These are phyloP conservation scores for Phialophora macrospora DNA, from an alignment of 2,329 filamentous ascomycete genomes.

Conservation along the genomic window DNA sequence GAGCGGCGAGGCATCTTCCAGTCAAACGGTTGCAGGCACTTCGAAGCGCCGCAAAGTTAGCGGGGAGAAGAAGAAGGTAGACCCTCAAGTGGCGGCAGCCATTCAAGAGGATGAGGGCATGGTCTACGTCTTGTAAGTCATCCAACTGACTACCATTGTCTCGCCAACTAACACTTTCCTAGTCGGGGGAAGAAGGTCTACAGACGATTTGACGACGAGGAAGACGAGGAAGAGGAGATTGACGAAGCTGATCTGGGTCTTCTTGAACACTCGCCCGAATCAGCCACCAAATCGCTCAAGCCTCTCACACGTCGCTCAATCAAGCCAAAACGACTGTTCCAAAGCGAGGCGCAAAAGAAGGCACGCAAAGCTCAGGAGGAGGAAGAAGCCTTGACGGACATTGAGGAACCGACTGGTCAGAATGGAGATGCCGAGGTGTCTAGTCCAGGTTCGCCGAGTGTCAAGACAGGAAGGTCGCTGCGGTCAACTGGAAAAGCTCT, in stretches of 20 bases:
- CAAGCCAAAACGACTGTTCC: constrained; percentile 66
- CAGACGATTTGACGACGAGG: constrained; percentile 57
- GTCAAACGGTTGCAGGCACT: constrained; percentile 40
- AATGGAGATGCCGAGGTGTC: constrained; percentile 16
- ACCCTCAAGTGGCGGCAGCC: constrained; percentile 56
- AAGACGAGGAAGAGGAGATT: constrained; percentile 49
- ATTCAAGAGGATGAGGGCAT: constrained; percentile 61
- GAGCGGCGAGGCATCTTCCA: constrained; percentile 41
- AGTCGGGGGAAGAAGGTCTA: constrained; percentile 68
- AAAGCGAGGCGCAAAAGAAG: constrained; percentile 51
- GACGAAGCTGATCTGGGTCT: constrained; percentile 50
- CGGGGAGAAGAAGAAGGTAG: constrained; percentile 34
- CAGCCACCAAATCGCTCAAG: constrained; percentile 45
- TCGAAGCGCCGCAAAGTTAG: constrained; percentile 48
- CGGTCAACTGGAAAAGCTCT: constrained; percentile 23
- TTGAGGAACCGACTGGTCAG: constrained; percentile 49
- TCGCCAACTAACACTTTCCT: constrained; percentile 24
- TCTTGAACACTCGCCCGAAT: constrained; percentile 48
- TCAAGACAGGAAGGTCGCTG: constrained; percentile 25
- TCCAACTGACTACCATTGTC: constrained; percentile 8
- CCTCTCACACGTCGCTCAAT: constrained; percentile 63
- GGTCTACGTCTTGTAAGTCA: constrained; percentile 65
- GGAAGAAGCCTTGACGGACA: constrained; percentile 61
- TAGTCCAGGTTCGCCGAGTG: constrained; percentile 10
- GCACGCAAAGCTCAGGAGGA: constrained; percentile 51